Conservation (phyloP, 2,329 filamentous ascomycete genomes). For the Sclerotinia trifoliorum region DNA sequence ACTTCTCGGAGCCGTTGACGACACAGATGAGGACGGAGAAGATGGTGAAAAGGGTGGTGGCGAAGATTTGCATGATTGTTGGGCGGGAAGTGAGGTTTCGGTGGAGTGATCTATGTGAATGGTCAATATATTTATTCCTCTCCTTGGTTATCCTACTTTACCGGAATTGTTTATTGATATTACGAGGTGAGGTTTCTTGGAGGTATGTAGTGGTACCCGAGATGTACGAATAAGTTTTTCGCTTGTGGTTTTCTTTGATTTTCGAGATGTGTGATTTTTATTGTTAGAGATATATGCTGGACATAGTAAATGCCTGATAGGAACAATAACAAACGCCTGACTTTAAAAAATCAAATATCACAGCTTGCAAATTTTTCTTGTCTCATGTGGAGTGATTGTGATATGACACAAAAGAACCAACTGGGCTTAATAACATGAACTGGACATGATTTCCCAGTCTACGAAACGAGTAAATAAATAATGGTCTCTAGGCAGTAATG, state of each 20-base stretch:
- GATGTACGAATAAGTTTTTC: background rate
- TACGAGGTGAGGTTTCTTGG: background rate
- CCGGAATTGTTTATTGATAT: background rate
- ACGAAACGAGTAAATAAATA: no score
- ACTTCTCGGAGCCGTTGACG: background rate
- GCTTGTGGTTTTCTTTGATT: background rate
- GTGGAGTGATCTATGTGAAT: background rate
- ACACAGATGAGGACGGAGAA: background rate
- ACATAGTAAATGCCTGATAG: background rate
- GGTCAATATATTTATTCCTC: background rate
- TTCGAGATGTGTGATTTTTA: background rate
- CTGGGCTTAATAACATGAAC: background rate
- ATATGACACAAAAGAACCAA: no score
- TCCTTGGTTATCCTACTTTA: background rate
- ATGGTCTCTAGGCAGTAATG: no score
- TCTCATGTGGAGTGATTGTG: background rate
- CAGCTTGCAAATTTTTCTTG: background rate
- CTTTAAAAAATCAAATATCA: background rate
- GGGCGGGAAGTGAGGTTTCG: no score
- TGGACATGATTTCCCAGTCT: background rate
- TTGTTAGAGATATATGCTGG: background rate
- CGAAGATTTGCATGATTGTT: background rate
- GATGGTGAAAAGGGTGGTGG: background rate
- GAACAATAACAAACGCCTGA: background rate
- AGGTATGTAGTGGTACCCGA: background rate